Percentiles rank a stretch among this genome's conserved stretches.
Conservation (phyloP, 306 rosid species). For the Pyrus betulifolia region DNA sequence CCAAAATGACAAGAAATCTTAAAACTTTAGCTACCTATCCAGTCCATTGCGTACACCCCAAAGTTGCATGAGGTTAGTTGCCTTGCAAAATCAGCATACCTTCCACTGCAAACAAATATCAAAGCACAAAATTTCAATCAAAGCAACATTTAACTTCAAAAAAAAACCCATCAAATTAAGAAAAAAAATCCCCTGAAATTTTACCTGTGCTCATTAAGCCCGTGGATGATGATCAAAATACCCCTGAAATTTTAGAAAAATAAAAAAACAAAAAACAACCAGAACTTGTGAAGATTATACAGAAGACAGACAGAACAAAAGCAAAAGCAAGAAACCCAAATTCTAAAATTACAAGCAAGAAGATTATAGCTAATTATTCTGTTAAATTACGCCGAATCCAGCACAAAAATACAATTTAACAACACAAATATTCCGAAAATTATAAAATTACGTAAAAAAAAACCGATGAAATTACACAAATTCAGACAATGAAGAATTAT, state of each 20-base stretch:
- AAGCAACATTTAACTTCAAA: background rate
- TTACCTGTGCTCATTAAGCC: slow-evolving; percentile 97
- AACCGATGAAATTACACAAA: background rate
- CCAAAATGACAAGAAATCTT: background rate
- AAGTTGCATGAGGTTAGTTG: slow-evolving; percentile 70
- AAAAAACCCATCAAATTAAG: background rate
- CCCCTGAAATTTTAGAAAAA: slow-evolving; percentile 53
- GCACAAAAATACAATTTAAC: background rate
- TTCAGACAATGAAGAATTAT: slow-evolving; percentile 7
- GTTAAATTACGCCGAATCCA: background rate
- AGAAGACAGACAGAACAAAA: background rate
- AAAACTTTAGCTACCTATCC: slow-evolving; percentile 59
- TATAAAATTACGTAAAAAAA: background rate
- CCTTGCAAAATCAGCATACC: slow-evolving; percentile 80
- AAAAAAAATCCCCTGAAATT: background rate
- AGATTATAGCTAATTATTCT: background rate
- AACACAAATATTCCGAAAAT: background rate
- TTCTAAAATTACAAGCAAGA: background rate
- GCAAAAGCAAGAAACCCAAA: background rate
- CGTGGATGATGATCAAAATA: slow-evolving; percentile 77
- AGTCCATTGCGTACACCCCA: slow-evolving; percentile 97
- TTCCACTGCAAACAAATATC: slow-evolving; percentile 64
- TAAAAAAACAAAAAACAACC: background rate
- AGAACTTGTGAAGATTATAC: background rate
- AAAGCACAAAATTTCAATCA: background rate